Evolutionary conservation across 108 stramenopile species (phyloP).

Genomic region (Chaetoceros muelleri): DNA sequence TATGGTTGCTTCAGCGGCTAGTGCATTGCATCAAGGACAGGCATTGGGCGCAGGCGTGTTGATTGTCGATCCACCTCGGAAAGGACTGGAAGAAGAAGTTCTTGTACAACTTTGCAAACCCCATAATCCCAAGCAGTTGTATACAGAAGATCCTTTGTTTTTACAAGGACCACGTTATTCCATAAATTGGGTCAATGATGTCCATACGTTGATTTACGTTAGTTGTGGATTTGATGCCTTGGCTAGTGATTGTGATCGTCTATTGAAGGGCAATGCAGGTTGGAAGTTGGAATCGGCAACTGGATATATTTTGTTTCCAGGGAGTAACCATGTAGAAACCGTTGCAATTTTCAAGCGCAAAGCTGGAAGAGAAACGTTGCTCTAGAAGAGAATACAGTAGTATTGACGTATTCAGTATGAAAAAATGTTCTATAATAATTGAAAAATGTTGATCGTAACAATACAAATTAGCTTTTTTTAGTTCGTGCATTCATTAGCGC

Average conservation of each 20-base stretch:
- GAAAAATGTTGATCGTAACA: no score
- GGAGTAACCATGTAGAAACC: conserved; percentile 92
- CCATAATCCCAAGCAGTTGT: conserved; percentile 50
- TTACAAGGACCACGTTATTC: conserved; percentile 39
- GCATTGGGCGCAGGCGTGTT: conserved; percentile 83
- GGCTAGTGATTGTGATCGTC: conserved; percentile 73
- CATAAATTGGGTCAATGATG: conserved; percentile 64
- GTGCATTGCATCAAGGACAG: conserved; percentile 71
- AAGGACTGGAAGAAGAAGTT: conserved; percentile 82
- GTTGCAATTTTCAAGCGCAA: conserved; percentile 75
- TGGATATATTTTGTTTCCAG: conserved; percentile 92
- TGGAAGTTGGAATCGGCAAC: conserved; percentile 85
- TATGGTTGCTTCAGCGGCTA: conserved; percentile 55
- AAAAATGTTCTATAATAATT: no score
- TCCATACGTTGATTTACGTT: conserved; percentile 86
- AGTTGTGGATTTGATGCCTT: conserved; percentile 97
- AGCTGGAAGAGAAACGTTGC: conserved; percentile 1
- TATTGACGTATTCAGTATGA: no score
- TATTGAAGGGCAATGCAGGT: conserved; percentile 59
- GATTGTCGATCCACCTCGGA: conserved; percentile 93
- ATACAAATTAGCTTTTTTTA: no score
- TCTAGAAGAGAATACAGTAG: no score
- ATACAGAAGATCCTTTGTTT: conserved; percentile 37
- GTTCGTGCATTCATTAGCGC: no score
- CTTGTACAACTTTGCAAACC: conserved; percentile 63